Conservation (phyloP, 129 eudicot genomes). For the Tagetes erecta region DNA sequence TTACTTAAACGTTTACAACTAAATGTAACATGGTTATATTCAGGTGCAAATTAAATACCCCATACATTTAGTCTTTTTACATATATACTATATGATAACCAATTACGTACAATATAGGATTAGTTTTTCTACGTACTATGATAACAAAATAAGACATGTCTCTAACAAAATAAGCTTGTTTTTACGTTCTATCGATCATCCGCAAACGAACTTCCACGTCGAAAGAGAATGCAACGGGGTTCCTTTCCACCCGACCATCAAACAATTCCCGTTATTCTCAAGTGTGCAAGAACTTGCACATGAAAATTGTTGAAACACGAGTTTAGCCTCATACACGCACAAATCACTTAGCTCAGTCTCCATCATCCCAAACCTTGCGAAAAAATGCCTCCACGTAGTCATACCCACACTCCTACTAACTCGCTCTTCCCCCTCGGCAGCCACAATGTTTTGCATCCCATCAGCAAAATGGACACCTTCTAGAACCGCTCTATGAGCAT, state of each 20-base stretch:
- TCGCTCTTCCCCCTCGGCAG: conserved; percentile 54
- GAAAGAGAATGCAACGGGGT: conserved; percentile 70
- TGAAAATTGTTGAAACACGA: conserved; percentile 45
- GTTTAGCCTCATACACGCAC: conserved; percentile 51
- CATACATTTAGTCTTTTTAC: too few species aligned
- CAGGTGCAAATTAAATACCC: too few species aligned
- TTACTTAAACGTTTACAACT: too few species aligned
- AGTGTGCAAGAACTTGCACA: conserved; percentile 48
- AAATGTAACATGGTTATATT: too few species aligned
- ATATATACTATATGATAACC: too few species aligned
- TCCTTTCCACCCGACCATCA: conserved; percentile 73
- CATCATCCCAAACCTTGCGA: conserved; percentile 52
- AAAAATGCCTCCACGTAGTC: conserved; percentile 63
- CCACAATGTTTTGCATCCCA: conserved; percentile 58
- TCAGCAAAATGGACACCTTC: conserved; percentile 49
- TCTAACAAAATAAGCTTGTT: too few species aligned
- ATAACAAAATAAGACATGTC: too few species aligned
- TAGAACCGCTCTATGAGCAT: conserved; percentile 31
- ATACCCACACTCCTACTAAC: conserved; percentile 43
- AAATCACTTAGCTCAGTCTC: conserved; percentile 59
- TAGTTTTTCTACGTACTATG: too few species aligned
- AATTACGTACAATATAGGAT: too few species aligned
- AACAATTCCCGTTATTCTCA: conserved; percentile 48
- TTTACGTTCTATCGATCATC: not conserved
- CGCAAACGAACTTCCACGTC: conserved; percentile 54